Evolutionary conservation across 495 filamentous ascomycete genomes (phyloP), one percentile per base, ranked within the genome.

Genomic region (Trichodelitschia bisporula): DNA sequence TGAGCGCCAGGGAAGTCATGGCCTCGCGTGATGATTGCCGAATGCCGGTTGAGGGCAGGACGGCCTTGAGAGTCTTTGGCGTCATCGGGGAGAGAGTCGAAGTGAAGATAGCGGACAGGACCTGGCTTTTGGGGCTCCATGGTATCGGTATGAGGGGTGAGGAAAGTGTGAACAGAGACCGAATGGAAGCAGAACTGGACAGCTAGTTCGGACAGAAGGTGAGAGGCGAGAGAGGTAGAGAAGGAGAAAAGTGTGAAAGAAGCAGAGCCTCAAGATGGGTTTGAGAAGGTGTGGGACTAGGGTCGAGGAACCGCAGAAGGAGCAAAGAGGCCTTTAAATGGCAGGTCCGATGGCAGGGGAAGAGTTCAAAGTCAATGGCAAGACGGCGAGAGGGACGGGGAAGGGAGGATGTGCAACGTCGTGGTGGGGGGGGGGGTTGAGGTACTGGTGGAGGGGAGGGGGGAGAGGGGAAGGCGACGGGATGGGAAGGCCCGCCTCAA

Each of bases 1-100:
- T 86, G 76, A 19, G 86, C 83, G 1, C 79, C 86, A 2, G 86
- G 86, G 44, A 76, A 97, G 43, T 93, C 82, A 72, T 93, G 78
- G 14, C 62, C 77, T 36, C 58, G 66, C 26, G 76, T 83, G 35
- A 80, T 49, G n/a, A 62, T 66, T 0, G 68, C 64, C 5, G 72
- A 78, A 45, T 64, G 72, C 42, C 64, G 61, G 47, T 83, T 83
- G 35, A 83, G 53, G 11, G 58, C 63, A 24, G 53, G 60, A 36
- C 65, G 59, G 13, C 72, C 72, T n/a, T n/a, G n/a, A n/a, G n/a
- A n/a, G 50, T 76, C 62, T 26, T 54, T 50, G 30, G 61, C 57
- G 30, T 55, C 61, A 26, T 56, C 53, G 24, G 69, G 62, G 14
- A 69, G 49, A 39, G 56, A 54, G 29, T 58, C 56, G 38, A 76